Conservation (phyloP, 306 rosid species). For the Fragaria nilgerrensis region DNA sequence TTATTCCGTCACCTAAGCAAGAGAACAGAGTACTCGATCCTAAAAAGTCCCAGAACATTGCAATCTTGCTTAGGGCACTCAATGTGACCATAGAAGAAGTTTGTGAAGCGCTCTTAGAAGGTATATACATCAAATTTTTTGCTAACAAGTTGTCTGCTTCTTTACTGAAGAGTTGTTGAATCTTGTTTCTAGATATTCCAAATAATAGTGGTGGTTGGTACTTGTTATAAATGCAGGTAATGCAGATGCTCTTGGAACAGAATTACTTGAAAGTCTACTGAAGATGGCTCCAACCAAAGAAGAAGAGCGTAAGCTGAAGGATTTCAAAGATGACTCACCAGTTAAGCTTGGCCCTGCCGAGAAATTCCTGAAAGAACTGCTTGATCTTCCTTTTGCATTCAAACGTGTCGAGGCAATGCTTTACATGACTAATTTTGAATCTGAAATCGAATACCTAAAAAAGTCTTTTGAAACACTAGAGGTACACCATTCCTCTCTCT, state of each 20-base stretch:
- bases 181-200: background rate
- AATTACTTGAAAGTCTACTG: conserved; percentile 83
- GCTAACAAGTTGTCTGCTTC: background rate
- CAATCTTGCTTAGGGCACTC: conserved; percentile 77
- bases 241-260: conserved; percentile 85
- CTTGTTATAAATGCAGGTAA: conserved; percentile 46
- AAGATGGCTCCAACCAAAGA: conserved; percentile 98
- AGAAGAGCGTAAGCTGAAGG: conserved; percentile 87
- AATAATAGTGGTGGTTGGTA: background rate
- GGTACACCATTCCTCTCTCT: conserved; percentile 37
- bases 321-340: conserved; percentile 71
- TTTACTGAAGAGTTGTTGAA: background rate
- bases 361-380: conserved; percentile 85
- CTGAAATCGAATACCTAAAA: conserved; percentile 81
- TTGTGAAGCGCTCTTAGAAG: conserved; percentile 85
- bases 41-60: conserved; percentile 85
- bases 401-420: conserved; percentile 95
- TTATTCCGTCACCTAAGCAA: conserved; percentile 37
- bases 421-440: conserved; percentile 81
- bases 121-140: conserved; percentile 28
- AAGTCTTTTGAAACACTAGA: conserved; percentile 78
- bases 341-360: conserved; percentile 88
- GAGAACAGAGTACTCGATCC: conserved; percentile 88
- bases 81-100: conserved; percentile 88
- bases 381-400: conserved; percentile 92